Percentiles rank a stretch among this genome's conserved stretches.
Conservation (phyloP, 768 basidiomycete species). For the Termitomyces sp. region DNA sequence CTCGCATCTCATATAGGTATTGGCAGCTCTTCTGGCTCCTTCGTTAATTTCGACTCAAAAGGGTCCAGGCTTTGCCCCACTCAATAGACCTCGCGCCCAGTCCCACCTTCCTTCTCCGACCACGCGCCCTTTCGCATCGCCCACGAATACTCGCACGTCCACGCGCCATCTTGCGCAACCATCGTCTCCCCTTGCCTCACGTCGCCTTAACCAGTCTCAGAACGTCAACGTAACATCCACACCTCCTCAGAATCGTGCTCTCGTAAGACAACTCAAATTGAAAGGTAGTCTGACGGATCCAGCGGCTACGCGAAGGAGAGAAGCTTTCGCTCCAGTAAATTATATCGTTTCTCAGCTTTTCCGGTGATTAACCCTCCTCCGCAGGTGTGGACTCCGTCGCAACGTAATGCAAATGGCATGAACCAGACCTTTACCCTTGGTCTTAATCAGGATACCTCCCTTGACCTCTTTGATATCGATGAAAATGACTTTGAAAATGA, state of each 20-base stretch:
- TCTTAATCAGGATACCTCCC: conserved; percentile 38
- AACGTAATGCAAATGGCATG: conserved; percentile 18
- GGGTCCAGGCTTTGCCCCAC: conserved; percentile 23
- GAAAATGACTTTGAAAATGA: conserved; percentile 63
- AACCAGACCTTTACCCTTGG: conserved; percentile 28
- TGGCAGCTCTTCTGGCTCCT: conserved; percentile 52
- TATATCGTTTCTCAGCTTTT: conserved; percentile 23
- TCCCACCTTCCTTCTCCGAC: conserved; percentile 43
- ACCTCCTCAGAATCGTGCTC: conserved; percentile 64
- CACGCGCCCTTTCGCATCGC: conserved; percentile 32
- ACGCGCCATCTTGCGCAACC: conserved; percentile 23
- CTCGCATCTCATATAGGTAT: conserved; percentile 14
- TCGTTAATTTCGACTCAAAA: conserved; percentile 49
- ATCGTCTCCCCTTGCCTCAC: conserved; percentile 31
- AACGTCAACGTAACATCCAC: conserved; percentile 45
- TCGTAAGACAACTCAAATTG: conserved; percentile 51
- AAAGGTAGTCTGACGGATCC: conserved; percentile 77
- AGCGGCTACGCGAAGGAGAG: conserved; percentile 45
- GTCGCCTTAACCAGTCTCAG: conserved; percentile 30
- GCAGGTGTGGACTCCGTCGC: conserved; percentile 31
- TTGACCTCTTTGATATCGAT: conserved; percentile 71
- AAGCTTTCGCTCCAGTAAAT: conserved; percentile 38
- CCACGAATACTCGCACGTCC: conserved; percentile 24
- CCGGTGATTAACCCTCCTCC: conserved; percentile 1
- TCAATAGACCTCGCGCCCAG: conserved; percentile 53